Base-by-base conservation (phyloP, 2,329 filamentous ascomycete genomes). In the Escovopsis sp. region DNA sequence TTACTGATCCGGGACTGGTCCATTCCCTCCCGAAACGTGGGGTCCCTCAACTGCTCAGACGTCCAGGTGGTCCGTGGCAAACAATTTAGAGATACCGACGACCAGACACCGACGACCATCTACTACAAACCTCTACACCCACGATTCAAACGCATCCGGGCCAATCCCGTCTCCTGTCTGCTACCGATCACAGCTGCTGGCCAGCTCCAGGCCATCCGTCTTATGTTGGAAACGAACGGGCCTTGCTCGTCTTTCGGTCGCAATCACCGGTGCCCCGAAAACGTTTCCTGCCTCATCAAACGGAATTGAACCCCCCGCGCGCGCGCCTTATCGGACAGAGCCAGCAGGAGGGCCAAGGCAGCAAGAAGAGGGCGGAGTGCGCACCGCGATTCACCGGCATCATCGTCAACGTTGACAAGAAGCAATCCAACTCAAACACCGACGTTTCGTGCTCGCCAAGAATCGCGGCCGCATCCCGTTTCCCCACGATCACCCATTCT, bases 401-500 rank as follows among this genome's bases (percentile, higher is more conserved):
- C 35, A 19, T 6, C 35, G 15, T 36, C 35, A 23, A 36, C 23
- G 18, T 36, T n/a, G 33, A 40, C 9, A 23, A 42, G 32, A 41
- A 28, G 15, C 15, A 15, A 12, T n/a, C 34, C 41, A 45, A 28
- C 45, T 30, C 28, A 30, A 30, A 30, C 42, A 35, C 39, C 45
- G 42, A 36, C 42, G 36, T 28, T 36, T 23, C 12, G 28, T 30
- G 28, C 28, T 30, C 9, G 35, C 35, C 35, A 36, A 41, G 37
- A 39, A 12, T 36, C 28, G 34, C 38, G 39, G 36, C 39, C 41
- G 37, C 34, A 19, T 32, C 36, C 19, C 30, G 28, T 11, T 37
- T 41, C 41, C 36, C 45, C 38, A 39, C 42, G 39, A 46, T 41
- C 30, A 6, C 45, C n/a, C 26, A 46, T 44, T 46, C 45, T 46